Conservation (phyloP, 2,329 filamentous ascomycete genomes). For the Clonostachys solani region DNA sequence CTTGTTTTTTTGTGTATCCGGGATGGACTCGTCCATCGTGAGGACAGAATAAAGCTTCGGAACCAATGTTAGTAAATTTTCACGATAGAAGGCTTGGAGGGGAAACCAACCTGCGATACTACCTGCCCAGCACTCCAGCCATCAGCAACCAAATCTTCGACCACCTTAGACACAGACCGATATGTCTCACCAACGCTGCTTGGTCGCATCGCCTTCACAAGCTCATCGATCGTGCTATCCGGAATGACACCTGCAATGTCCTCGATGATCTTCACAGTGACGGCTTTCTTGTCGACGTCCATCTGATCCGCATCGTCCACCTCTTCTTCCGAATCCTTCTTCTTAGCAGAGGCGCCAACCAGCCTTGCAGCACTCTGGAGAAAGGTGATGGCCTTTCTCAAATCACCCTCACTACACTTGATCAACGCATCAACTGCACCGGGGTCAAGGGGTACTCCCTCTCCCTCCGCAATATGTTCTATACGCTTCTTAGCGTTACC, state of each 20-base stretch:
- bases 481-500: conserved; percentile 76
- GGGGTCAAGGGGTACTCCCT: conserved; percentile 71
- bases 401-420: conserved; percentile 84
- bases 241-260: conserved; percentile 97
- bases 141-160: conserved; percentile 90
- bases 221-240: conserved; percentile 60
- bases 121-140: conserved; percentile 95
- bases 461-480: conserved; percentile 75
- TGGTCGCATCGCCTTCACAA: conserved; percentile 75
- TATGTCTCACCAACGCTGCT: conserved; percentile 62
- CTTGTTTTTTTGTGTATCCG: conserved; percentile 82
- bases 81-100: background rate
- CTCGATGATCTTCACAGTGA: conserved; percentile 79
- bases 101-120: conserved; percentile 62
- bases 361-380: conserved; percentile 90
- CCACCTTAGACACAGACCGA: conserved; percentile 68
- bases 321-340: conserved; percentile 44
- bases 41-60: conserved; percentile 73
- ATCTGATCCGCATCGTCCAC: conserved; percentile 57
- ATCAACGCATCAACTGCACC: conserved; percentile 83
- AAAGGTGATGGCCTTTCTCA: conserved; percentile 94
- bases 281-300: conserved; percentile 52
- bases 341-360: conserved; percentile 61
- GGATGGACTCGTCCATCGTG: conserved; percentile 78
- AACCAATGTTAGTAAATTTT: background rate